phyloP scores from a whole-genome alignment of 2,329 filamentous ascomycete species.

The Amphichorda felina region DNA sequence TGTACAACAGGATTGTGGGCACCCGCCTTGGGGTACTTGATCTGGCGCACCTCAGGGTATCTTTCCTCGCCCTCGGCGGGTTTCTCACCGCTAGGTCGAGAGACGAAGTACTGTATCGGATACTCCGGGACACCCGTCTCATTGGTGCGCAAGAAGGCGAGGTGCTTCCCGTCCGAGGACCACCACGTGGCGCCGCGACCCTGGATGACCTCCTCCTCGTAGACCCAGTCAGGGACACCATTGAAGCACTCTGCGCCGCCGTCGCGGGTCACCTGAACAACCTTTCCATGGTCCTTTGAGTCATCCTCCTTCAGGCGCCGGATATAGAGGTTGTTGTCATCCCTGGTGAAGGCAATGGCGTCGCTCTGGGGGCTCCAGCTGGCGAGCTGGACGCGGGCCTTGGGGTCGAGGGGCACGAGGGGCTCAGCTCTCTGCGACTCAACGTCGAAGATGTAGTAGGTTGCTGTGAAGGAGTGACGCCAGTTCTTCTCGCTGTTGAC shows the following conservation, averaged over 20 bases:
- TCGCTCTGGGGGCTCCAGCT: slow-evolving; percentile 83
- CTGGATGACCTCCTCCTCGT: slow-evolving; percentile 57
- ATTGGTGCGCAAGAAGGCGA: slow-evolving; percentile 89
- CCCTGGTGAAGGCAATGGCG: slow-evolving; percentile 69
- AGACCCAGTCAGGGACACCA: slow-evolving; percentile 95
- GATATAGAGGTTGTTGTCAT: slow-evolving; percentile 82
- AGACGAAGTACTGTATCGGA: slow-evolving; percentile 86
- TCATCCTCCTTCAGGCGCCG: slow-evolving; percentile 45
- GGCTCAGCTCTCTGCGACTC: slow-evolving; percentile 65
- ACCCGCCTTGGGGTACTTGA: slow-evolving; percentile 97
- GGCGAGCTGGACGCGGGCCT: slow-evolving; percentile 67
- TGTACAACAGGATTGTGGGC: slow-evolving; percentile 86
- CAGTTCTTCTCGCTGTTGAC: slow-evolving; percentile 66
- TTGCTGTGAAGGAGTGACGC: slow-evolving; percentile 77
- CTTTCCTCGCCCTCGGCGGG: slow-evolving; percentile 62
- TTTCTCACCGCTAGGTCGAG: slow-evolving; percentile 63
- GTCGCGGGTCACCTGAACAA: slow-evolving; percentile 70
- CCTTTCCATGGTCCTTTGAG: slow-evolving; percentile 16
- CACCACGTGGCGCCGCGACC: slow-evolving; percentile 87
- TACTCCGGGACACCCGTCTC: slow-evolving; percentile 87
- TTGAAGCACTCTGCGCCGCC: slow-evolving; percentile 87
- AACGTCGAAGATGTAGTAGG: slow-evolving; percentile 91
- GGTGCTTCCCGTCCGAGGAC: slow-evolving; percentile 77
- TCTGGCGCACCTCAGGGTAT: slow-evolving; percentile 80
- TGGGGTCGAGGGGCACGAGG: slow-evolving; percentile 56